Base-by-base conservation (phyloP, 2,329 filamentous ascomycete species). In the Diaporthe citriasiana region DNA sequence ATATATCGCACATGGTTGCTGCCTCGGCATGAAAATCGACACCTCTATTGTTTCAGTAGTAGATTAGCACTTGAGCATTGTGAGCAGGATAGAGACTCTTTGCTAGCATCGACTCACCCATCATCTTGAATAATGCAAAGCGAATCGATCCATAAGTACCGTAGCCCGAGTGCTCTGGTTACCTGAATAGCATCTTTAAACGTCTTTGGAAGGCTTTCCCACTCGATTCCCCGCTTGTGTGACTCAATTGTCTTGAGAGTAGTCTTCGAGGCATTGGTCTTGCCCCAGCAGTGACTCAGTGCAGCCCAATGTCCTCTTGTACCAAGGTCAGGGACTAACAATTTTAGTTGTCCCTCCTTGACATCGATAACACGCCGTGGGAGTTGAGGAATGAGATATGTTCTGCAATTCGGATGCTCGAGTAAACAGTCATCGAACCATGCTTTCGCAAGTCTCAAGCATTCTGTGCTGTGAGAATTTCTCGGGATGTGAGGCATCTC, bases 81-180 rank as follows among this genome's bases (percentile, higher is more conserved):
- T 2, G n/a, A 3, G 5, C 13, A 2, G 2, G 3, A 17, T 5
- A 4, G 10, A 60, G 3, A 19, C 0, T 1, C 12, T 19, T 13
- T 13, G 10, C 4, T n/a, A 10, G 35, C 3, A 4, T 25, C 13
- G 53, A 68, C 75, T 22, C 13, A 35, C 25, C 25, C 17, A 15
- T 73, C 63, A 25, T 66, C 59, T 13, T 72, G 80, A 76, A 80
- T 25, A 15, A 69, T 50, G 10, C 71, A 69, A 1, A 73, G 50
- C 10, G 71, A 73, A n/a, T 73, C 71, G 10, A 70, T 73, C 71
- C 71, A 73, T 13, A 70, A 5, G 15, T 59, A 60, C 13, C 3
- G 22, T 8, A 70, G 27, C 17, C 27, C 71, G 17, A 73, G 71
- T 13, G 51, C 22, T 59, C 71, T 45, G 8, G 63, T 70, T 0